Evolutionary conservation across 2,329 filamentous ascomycete species (phyloP).

Genomic region (Fusarium staphyleae): DNA sequence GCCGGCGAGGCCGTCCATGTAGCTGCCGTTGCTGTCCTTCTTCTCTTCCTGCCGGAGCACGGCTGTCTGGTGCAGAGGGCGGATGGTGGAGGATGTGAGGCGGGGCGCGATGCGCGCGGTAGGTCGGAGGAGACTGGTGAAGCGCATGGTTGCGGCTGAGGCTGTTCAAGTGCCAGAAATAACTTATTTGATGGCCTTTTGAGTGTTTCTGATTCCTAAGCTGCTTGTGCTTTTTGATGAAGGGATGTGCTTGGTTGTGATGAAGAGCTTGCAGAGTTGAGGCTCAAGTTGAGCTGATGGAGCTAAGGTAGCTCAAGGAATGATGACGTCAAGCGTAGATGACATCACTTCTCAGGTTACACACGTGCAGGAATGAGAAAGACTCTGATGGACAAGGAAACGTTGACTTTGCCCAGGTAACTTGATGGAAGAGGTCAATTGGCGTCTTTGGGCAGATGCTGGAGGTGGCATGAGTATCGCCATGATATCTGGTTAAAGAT

Average conservation of each 20-base stretch:
- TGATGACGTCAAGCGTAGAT: too few species aligned
- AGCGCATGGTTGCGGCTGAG: conserved; percentile 12
- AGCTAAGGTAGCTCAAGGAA: too few species aligned
- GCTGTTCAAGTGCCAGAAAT: background rate
- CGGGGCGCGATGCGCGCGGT: conserved; percentile 17
- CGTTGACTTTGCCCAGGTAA: background rate
- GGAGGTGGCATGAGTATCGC: background rate
- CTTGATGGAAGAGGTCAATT: background rate
- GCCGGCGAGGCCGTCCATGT: conserved; percentile 41
- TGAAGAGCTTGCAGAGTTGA: too few species aligned
- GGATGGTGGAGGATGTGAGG: conserved; percentile 8
- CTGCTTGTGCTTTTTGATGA: background rate
- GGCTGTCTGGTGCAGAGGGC: conserved; percentile 11
- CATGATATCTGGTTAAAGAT: background rate
- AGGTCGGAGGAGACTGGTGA: conserved; percentile 11
- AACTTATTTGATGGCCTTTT: rapidly evolving
- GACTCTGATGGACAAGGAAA: background rate
- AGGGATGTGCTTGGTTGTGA: too few species aligned
- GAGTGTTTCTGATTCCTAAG: background rate
- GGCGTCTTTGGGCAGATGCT: background rate
- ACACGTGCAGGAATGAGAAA: background rate
- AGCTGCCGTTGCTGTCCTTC: conserved; percentile 10
- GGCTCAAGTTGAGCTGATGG: too few species aligned
- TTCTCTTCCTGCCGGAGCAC: conserved; percentile 9
- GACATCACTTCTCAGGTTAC: too few species aligned